Percentiles rank a stretch among this genome's conserved stretches.
These are phyloP conservation scores for Sugiyamaella neomexicana DNA, from an alignment of 1,139 yeast species.

Conservation along the genomic window DNA sequence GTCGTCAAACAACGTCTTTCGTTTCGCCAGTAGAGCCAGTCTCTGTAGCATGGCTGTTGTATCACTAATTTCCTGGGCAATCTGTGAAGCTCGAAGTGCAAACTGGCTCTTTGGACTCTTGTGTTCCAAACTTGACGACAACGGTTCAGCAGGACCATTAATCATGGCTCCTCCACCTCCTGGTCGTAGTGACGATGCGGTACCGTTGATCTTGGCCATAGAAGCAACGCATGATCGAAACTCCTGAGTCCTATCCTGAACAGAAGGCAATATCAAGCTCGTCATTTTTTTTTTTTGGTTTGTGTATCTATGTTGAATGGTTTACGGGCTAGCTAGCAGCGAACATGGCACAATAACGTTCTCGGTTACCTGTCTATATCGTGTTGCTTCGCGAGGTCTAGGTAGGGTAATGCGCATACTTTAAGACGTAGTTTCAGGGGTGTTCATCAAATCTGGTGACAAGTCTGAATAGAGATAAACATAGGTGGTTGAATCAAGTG, in stretches of 20 bases:
- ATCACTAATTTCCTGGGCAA: slow-evolving; percentile 85
- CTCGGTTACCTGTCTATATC: background rate
- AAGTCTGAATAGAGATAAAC: too few relatives aligned
- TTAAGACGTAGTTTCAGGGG: too few relatives aligned
- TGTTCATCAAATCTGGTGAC: too few relatives aligned
- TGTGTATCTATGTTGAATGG: background rate
- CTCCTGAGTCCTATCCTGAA: slow-evolving; percentile 81
- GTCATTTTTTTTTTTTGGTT: too few relatives aligned
- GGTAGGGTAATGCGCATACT: background rate
- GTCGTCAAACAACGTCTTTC: slow-evolving; percentile 93
- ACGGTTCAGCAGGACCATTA: slow-evolving; percentile 16
- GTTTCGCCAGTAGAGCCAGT: slow-evolving; percentile 77
- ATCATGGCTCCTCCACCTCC: slow-evolving; percentile 14
- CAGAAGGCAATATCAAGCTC: slow-evolving; percentile 18
- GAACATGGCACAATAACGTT: too few relatives aligned
- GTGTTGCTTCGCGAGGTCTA: background rate
- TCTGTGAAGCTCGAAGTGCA: slow-evolving; percentile 73
- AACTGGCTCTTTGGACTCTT: slow-evolving; percentile 55
- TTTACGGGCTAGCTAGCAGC: too few relatives aligned
- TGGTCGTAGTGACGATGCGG: slow-evolving; percentile 31
- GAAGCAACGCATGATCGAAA: slow-evolving; percentile 82
- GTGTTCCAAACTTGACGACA: slow-evolving; percentile 31
- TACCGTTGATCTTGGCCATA: slow-evolving; percentile 58
- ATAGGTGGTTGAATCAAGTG: too few relatives aligned
- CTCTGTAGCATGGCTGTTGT: slow-evolving; percentile 84